Conservation (phyloP, 768 basidiomycete genomes). For the Podaxis sp. region DNA sequence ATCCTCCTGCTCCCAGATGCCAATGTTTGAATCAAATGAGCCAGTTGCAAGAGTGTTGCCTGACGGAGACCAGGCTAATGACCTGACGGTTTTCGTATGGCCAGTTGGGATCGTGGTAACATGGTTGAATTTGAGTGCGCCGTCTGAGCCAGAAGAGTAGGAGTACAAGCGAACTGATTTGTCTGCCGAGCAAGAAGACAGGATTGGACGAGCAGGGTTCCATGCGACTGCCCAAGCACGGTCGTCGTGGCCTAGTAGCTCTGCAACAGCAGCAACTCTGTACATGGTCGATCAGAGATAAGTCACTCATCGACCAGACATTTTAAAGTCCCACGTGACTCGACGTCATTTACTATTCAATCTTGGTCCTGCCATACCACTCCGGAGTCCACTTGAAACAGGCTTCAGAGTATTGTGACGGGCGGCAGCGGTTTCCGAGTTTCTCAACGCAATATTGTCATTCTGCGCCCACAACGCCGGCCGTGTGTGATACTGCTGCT, state of each 20-base stretch:
- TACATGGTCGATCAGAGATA: conserved; percentile 12
- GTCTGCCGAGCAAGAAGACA: conserved; percentile 95
- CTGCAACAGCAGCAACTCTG: not conserved
- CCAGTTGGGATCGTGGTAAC: conserved; percentile 75
- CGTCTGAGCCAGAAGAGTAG: conserved; percentile 41
- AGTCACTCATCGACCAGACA: not conserved
- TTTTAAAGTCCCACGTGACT: not conserved
- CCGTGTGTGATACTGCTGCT: no score
- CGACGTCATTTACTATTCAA: not conserved
- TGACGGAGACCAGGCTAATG: conserved; percentile 86
- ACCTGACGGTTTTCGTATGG: conserved; percentile 85
- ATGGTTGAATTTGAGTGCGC: conserved; percentile 44
- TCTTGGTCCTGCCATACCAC: no score
- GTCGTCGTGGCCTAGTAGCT: conserved; percentile 66
- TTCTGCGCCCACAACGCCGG: no score
- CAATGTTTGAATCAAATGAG: conserved; percentile 91
- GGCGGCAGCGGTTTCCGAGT: no score
- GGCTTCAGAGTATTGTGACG: no score
- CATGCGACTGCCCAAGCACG: conserved; percentile 88
- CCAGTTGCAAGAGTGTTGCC: conserved; percentile 87
- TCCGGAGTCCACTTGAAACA: no score
- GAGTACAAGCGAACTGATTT: conserved; percentile 86
- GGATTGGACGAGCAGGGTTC: conserved; percentile 77
- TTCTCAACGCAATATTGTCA: no score
- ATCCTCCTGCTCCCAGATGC: conserved; percentile 80